Evolutionary conservation across 768 basidiomycete species (phyloP).

Genomic region (Tulasnella sp.): DNA sequence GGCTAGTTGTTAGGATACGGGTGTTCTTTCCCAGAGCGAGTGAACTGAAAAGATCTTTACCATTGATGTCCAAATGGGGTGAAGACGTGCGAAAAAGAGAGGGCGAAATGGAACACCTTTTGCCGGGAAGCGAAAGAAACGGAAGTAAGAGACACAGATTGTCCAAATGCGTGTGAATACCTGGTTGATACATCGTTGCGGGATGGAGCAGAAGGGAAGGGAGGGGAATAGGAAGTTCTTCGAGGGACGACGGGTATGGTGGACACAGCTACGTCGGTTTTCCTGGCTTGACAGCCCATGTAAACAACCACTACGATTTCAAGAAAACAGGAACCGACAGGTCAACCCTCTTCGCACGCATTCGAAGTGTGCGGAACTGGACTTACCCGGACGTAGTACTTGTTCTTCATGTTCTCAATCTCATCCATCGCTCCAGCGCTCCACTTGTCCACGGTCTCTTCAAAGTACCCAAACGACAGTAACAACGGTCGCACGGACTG

Average conservation of each 20-base stretch:
- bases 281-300: background rate
- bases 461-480: conserved; percentile 13
- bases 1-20: background rate
- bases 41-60: background rate
- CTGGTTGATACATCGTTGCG: background rate
- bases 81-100: background rate
- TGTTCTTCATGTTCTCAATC: background rate
- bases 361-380: background rate
- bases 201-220: background rate
- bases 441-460: conserved; percentile 7
- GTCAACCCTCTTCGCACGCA: background rate
- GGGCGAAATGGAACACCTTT: background rate
- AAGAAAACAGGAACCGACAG: background rate
- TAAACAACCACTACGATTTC: background rate
- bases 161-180: background rate
- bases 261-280: background rate
- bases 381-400: background rate
- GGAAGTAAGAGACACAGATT: background rate
- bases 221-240: background rate
- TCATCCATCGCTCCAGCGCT: background rate
- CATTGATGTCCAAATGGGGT: background rate
- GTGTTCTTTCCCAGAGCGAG: background rate
- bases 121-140: background rate
- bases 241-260: background rate
- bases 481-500: background rate